Base-by-base conservation (phyloP, 495 filamentous ascomycete genomes). In the Aspergillus bridgeri region DNA sequence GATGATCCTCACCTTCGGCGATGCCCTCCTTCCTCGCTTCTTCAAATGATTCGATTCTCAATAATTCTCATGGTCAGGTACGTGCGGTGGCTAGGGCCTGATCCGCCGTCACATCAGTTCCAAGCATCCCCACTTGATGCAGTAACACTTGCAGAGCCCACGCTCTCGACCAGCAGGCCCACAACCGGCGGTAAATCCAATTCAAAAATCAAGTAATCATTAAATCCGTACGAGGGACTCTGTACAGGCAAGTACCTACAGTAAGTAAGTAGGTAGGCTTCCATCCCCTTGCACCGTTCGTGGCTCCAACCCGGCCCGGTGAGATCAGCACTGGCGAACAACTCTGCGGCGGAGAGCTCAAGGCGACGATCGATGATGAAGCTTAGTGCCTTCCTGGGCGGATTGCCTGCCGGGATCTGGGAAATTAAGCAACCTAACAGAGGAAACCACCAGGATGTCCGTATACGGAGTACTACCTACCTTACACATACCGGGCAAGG, bases 71-170 rank as follows among this genome's bases (percentile, higher is more conserved):
- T 65, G 61, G 65, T 67, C 62, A 71, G 67, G 70, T 59, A 72
- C 64, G 61, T 68, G 61, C 62, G 59, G 65, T 63, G 65, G 60
- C 60, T 67, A 70, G 65, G 66, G 62, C 57, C 46, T 63, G 65
- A 71, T 72, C 73, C 66, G 67, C 70, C 72, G 70, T 76, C 72
- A 72, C 71, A 71, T 68, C 72, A 58, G 69, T 63, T 57, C 42
- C 44, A 44, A 52, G 58, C 53, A 68, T 66, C 65, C 65, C 71
- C 71, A 74, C 69, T 74, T 46, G 63, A 68, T 65, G 59, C 51
- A 65, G 59, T 58, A 72, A 65, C 61, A 67, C 59, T 24, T 57
- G 70, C 70, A 76, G 67, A 65, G 70, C 69, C 73, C 71, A 76
- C 70, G 73, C 70, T 71, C 62, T 68, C 59, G 71, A 67, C 69